Base-by-base conservation (phyloP, 164 flowering plant genomes). In the Taxillus chinensis region DNA sequence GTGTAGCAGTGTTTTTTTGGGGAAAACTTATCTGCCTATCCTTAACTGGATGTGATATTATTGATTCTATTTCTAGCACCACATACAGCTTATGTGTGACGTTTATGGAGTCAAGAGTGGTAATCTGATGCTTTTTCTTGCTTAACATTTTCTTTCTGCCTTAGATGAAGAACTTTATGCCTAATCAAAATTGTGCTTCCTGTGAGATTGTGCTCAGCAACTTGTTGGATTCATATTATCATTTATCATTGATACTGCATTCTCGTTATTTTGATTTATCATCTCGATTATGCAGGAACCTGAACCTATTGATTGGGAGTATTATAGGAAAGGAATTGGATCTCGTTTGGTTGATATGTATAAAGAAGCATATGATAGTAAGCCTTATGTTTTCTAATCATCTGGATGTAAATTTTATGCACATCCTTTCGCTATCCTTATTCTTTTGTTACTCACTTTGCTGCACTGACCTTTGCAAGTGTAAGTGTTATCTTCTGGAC, bases 231-330 rank as follows among this genome's bases (percentile, higher is more conserved):
- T 3, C 41, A 13, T 41, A 52, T 54, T 42, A 27, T 39, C 17
- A 39, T 17, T 1, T 56, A 40, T 3, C 13, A 42, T 49, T 5
- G 16, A 59, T 27, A 5, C 14, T 27, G 27, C 27, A 27, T 27
- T 27, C 27, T 3, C 11, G 45, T 66, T 14, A 13, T 15, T 5
- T 6, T 38, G 7, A 37, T 41, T 55, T 27, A 55, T 27, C 3
- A 37, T n/a, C 14, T 14, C 8, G 5, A 53, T 61, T 59, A 6
- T 73, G 70, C 86, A 90, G 97, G 97, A 90, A 71, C 98, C 98
- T 69, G 96, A 90, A 63, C 98, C 97, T 27, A 77, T 93, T 54
- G 85, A 93, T 74, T 93, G 96, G 98, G 98, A 90, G n/a, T 85
- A 84, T 55, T 90, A 90, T 58, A 88, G 98, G 63, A 93, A 88